phyloP scores from a whole-genome alignment of 140 eudicot species.

The Ambrosia hybrid region DNA sequence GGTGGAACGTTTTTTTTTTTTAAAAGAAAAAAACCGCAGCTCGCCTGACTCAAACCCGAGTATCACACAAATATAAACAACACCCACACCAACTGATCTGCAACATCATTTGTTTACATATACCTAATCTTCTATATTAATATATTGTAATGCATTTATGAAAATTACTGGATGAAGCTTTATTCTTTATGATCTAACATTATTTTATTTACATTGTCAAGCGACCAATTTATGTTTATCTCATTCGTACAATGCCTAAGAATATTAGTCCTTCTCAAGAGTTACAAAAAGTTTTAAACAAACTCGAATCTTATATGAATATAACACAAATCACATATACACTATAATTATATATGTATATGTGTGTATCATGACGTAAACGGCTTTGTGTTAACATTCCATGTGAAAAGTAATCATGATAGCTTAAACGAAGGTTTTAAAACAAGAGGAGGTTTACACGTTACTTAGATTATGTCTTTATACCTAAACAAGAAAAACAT shows the following conservation, averaged over 20 bases:
- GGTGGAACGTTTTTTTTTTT: too few species aligned
- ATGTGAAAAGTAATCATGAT: slow-evolving; percentile 13
- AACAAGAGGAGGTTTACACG: slow-evolving; percentile 18
- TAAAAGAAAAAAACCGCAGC: too few species aligned
- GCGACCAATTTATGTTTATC: background rate
- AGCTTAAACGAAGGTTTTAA: slow-evolving; percentile 4
- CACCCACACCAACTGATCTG: too few species aligned
- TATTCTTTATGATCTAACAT: background rate
- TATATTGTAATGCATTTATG: background rate
- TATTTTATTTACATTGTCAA: background rate
- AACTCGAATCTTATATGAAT: too few species aligned
- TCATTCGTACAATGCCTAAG: too few species aligned
- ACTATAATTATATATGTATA: too few species aligned
- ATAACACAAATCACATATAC: background rate
- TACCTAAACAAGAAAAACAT: background rate
- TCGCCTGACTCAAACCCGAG: too few species aligned
- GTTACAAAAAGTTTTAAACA: too few species aligned
- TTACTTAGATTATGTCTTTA: background rate
- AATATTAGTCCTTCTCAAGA: too few species aligned
- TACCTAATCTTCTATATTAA: too few species aligned
- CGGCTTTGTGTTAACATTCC: background rate
- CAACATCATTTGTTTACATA: too few species aligned
- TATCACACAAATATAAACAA: too few species aligned
- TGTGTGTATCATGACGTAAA: background rate
- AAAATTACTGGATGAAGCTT: background rate